Base-by-base conservation (phyloP, 345 rosid genomes). In the Moricandia arvensis region DNA sequence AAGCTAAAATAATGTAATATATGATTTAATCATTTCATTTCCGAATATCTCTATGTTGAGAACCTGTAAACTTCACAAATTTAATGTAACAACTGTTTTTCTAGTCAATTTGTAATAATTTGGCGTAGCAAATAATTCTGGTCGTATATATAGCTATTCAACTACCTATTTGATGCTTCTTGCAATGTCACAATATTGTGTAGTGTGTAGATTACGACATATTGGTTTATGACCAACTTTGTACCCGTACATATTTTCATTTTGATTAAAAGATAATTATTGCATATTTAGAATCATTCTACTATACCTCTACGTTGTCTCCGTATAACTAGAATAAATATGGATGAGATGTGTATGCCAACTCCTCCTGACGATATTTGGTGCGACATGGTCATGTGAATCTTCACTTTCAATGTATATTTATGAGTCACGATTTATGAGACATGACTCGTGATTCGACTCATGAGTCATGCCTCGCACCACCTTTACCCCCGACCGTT, bases 391-490 rank as follows among this genome's bases (percentile, higher is more conserved):
- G 37, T 72, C 77, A 78, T 72, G 77, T 78, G 77, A 78, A 59
- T 31, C 21, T 24, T 76, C 55, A 63, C 51, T 63, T 57, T 57
- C 59, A 11, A 38, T 71, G 38, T 71, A 31, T 34, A 53, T 67
- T 59, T 7, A 59, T 74, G 15, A 74, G 24, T 74, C 47, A 29
- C 31, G 65, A 74, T 31, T 66, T 37, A 66, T 45, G 78, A 66
- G 58, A 58, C 59, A 8, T 45, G 68, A 49, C 68, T 67, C 68
- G 78, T 74, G 78, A 74, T 65, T 68, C 55, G 55, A 60, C 30
- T 63, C 67, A 16, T 65, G 76, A 77, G 72, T 45, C 76, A 77
- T 71, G 72, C 71, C 80, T 71, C 68, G 41, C 43, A 43, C 62
- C 59, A 71, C 57, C 68, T 71, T 71, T 77, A 11, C 34, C 3